Evolutionary conservation across 208 protist species (phyloP), one percentile per base, ranked within the genome.

Genomic region (Borovskyia barvae): DNA sequence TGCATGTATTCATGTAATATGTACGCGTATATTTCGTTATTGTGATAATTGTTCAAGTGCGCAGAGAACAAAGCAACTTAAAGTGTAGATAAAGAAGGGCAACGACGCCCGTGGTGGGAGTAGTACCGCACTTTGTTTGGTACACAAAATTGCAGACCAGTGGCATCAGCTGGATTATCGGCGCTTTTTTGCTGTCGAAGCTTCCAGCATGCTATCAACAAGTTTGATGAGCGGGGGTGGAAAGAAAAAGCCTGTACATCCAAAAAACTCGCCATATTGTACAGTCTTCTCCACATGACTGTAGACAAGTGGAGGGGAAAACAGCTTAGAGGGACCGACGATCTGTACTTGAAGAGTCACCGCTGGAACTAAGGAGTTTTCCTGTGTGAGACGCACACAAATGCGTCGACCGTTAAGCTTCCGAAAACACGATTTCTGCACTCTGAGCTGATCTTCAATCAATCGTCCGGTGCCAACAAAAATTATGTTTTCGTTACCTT

Each of bases 241-340:
- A 52, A 73, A 94, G 54, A 94, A 83, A 36, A 74, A 83, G 1
- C 87, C 87, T 9, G 66, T 75, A 2, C 71, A 80, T 17, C 58
- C 63, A 64, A 94, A 94, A 71, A 87, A 94, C 58, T 80, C 69
- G 17, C 80, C 74, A 46, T 80, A 87, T 25, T 71, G 63, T 11
- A 86, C 68, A 17, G 64, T 77, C 29, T 79, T 84, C 28, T 79
- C 71, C 8, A 76, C 67, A 11, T 59, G 69, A 41, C 59, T 60
- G 41, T 80, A 76, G 35, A 83, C 54, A 22, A 32, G 20, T 20
- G 74, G 51, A 28, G 62, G 20, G 5, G 48, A 26, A 49, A 87
- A 80, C 0, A 76, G 40, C 28, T 48, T 63, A n/a, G 52, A 43
- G 1, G 46, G 37, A 11, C 72, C 80, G 15, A 88, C 57, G 24